Percentiles rank a stretch among this genome's conserved stretches.
phyloP scores from a whole-genome alignment of 352 stramenopile genomes.

The Phytophthora niederhauseri region DNA sequence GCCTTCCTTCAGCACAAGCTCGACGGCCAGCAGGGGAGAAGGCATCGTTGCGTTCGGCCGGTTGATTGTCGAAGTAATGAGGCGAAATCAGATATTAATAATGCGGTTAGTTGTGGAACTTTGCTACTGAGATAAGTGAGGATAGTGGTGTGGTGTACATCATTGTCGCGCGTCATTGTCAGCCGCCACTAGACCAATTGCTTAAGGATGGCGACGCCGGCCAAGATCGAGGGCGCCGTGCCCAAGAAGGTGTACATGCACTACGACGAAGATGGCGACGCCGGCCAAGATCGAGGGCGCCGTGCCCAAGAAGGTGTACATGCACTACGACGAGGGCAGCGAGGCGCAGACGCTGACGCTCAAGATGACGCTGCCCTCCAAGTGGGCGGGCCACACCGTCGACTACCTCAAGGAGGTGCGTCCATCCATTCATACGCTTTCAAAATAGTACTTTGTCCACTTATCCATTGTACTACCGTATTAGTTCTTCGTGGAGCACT shows the following conservation, averaged over 20 bases:
- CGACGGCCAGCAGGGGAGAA: no score
- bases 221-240: constrained; percentile 77
- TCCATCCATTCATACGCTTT: constrained; percentile 22
- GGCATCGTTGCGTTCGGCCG: no score
- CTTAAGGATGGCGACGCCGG: constrained; percentile 39
- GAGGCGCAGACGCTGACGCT: constrained; percentile 74
- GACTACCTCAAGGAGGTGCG: constrained; percentile 84
- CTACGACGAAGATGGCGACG: constrained; percentile 61
- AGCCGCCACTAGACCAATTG: neutral
- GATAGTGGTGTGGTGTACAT: no score
- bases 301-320: constrained; percentile 89
- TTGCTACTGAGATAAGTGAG: no score
- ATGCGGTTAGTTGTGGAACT: no score
- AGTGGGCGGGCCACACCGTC: constrained; percentile 81
- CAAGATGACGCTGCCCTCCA: constrained; percentile 90
- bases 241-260: constrained; percentile 92
- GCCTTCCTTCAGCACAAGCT: no score
- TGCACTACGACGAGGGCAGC: constrained; percentile 84
- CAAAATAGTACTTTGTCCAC: neutral
- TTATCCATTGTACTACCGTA: neutral
- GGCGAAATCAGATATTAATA: no score
- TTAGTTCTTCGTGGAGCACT: constrained; percentile 91
- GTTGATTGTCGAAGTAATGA: no score
- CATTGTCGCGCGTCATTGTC: no score
- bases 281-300: constrained; percentile 76